These are phyloP conservation scores for Aspergillus awamori DNA, from an alignment of 2,329 filamentous ascomycete species.

Conservation along the genomic window DNA sequence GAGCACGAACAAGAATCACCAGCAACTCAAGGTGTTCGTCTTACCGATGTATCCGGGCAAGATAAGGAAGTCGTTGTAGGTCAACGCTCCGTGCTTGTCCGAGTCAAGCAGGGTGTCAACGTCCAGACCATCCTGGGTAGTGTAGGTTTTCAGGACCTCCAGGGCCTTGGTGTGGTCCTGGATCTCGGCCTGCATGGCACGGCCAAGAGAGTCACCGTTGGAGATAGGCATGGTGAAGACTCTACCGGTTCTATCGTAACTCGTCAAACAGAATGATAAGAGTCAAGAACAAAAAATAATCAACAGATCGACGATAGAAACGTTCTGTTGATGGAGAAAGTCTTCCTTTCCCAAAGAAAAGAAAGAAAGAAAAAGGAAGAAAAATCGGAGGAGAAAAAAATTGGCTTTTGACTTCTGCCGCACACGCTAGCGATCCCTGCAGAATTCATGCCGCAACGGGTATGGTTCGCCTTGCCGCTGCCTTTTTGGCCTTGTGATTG, in stretches of 20 bases:
- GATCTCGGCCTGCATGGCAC: conserved; percentile 57
- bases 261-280: conserved; percentile 23
- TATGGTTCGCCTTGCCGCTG: conserved; percentile 21
- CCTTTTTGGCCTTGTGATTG: conserved; percentile 23
- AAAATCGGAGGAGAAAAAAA: conserved; percentile 35
- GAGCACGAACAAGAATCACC: conserved; percentile 14
- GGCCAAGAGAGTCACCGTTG: conserved; percentile 63
- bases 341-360: conserved; percentile 59
- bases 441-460: conserved; percentile 24
- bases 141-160: conserved; percentile 76
- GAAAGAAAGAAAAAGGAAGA: conserved; percentile 47
- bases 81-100: conserved; percentile 87
- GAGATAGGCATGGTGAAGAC: conserved; percentile 67
- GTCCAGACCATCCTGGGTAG: conserved; percentile 80
- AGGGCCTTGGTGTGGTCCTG: conserved; percentile 76
- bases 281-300: conserved; percentile 36
- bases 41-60: conserved; percentile 92
- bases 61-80: conserved; percentile 98
- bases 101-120: conserved; percentile 87
- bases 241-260: conserved; percentile 32
- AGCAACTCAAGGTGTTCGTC: conserved; percentile 20
- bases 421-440: conserved; percentile 24
- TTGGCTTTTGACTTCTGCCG: conserved; percentile 33
- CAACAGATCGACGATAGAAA: conserved; percentile 49
- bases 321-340: conserved; percentile 63